These are phyloP conservation scores for Boletus tylopilopsis DNA, from an alignment of 768 basidiomycete species.

Conservation along the genomic window DNA sequence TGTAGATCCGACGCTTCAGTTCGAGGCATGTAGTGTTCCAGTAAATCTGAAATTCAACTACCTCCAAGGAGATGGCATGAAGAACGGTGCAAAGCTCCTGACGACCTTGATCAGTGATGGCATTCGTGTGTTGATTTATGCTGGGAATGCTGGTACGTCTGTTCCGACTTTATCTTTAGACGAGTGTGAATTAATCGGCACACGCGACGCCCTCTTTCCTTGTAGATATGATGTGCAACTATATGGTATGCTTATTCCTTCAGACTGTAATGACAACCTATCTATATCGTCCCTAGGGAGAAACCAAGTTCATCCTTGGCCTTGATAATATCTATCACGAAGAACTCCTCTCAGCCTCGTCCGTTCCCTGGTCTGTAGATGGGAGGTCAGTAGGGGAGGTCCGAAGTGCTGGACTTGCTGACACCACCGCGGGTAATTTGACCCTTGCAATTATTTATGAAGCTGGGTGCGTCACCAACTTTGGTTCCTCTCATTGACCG, in stretches of 20 bases:
- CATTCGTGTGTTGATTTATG: constrained; percentile 83
- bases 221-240: constrained; percentile 86
- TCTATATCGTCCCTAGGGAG: too few species aligned
- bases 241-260: constrained; percentile 47
- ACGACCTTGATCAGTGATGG: constrained; percentile 81
- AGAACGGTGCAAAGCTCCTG: constrained; percentile 74
- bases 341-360: too few species aligned
- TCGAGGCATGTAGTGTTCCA: constrained; percentile 71
- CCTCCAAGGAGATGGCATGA: constrained; percentile 84
- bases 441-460: too few species aligned
- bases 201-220: constrained; percentile 13
- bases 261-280: too few species aligned
- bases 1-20: constrained; percentile 60
- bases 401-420: too few species aligned
- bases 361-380: too few species aligned
- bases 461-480: constrained; percentile 57
- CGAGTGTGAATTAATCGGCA: constrained; percentile 4
- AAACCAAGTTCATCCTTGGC: constrained; percentile 66
- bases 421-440: too few species aligned
- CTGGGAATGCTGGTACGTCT: constrained; percentile 72
- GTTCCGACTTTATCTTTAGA: background rate
- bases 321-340: constrained; percentile 74
- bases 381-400: too few species aligned
- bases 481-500: too few species aligned
- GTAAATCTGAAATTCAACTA: constrained; percentile 83